phyloP scores from a whole-genome alignment of 768 basidiomycete species.

The Paxillus rubicundulus region DNA sequence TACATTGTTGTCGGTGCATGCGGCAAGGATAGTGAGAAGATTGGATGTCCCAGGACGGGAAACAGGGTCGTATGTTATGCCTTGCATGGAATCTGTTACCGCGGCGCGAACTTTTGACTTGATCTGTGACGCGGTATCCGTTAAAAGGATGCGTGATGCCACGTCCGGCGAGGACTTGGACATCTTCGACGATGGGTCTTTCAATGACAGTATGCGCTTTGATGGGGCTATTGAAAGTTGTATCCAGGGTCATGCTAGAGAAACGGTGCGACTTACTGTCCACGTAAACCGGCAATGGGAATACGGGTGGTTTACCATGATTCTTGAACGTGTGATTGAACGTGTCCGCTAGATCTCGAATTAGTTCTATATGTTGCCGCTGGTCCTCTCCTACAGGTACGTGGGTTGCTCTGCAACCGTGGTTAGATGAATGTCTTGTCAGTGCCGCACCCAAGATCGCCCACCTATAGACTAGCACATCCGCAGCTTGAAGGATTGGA shows the following conservation, averaged over 20 bases:
- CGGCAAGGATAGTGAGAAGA: conserved; percentile 74
- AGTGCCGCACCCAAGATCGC: conserved; percentile 12
- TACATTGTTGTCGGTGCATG: conserved; percentile 55
- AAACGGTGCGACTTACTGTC: conserved; percentile 54
- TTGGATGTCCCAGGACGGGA: conserved; percentile 83
- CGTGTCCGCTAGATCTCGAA: conserved; percentile 74
- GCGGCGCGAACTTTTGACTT: conserved; percentile 70
- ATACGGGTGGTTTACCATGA: conserved; percentile 44
- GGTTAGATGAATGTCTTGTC: neutral
- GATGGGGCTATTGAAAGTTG: conserved; percentile 56
- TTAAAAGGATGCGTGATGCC: conserved; percentile 82
- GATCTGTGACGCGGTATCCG: conserved; percentile 65
- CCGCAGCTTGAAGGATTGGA: conserved; percentile 91
- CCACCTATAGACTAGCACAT: conserved; percentile 83
- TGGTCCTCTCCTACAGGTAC: conserved; percentile 98
- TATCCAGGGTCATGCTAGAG: neutral
- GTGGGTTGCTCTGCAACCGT: conserved; percentile 67
- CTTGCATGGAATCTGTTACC: conserved; percentile 77
- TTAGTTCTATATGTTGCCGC: conserved; percentile 88
- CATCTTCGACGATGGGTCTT: conserved; percentile 87
- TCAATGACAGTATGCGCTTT: conserved; percentile 81
- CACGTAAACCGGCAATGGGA: conserved; percentile 70
- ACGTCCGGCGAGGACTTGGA: conserved; percentile 86
- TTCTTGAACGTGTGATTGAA: conserved; percentile 72
- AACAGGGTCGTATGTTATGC: conserved; percentile 78